These are phyloP conservation scores for Nemania diffusa DNA, from an alignment of 2,329 filamentous ascomycete species.

Conservation along the genomic window DNA sequence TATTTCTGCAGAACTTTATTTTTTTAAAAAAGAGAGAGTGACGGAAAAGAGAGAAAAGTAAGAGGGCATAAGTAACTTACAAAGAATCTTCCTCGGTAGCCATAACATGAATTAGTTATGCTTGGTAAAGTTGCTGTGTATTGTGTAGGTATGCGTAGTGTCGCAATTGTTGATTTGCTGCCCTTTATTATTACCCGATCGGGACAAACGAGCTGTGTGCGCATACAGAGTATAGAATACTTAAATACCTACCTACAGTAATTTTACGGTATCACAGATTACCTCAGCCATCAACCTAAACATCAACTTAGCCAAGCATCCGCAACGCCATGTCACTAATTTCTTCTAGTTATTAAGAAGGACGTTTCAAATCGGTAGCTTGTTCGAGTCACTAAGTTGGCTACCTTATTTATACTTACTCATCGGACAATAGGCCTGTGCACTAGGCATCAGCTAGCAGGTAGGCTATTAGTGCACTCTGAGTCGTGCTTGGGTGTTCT, in stretches of 20 bases:
- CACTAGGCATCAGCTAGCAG: not conserved
- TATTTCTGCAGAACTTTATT: not conserved
- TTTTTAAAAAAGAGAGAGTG: not conserved
- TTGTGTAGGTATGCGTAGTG: not conserved
- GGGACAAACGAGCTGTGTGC: slow-evolving; percentile 1
- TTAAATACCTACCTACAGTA: not conserved
- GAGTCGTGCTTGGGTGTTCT: not conserved
- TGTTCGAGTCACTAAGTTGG: not conserved
- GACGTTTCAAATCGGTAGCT: not conserved
- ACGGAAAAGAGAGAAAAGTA: not conserved
- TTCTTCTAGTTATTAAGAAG: too few relatives aligned
- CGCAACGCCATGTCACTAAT: not conserved
- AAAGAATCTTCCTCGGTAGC: slow-evolving; percentile 59
- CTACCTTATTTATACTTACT: not conserved
- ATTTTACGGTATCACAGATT: too few relatives aligned
- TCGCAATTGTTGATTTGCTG: not conserved
- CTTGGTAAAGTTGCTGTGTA: not conserved
- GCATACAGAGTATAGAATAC: not conserved
- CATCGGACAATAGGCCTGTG: not conserved
- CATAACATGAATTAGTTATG: slow-evolving; percentile 35
- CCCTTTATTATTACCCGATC: slow-evolving; percentile 2
- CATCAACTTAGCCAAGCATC: not conserved
- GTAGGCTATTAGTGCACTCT: not conserved
- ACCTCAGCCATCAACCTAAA: too few relatives aligned
- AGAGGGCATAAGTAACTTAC: slow-evolving; percentile 49